Evolutionary conservation across 768 basidiomycete genomes (phyloP), one percentile per base, ranked within the genome.

Genomic region (Epithele typhae): DNA sequence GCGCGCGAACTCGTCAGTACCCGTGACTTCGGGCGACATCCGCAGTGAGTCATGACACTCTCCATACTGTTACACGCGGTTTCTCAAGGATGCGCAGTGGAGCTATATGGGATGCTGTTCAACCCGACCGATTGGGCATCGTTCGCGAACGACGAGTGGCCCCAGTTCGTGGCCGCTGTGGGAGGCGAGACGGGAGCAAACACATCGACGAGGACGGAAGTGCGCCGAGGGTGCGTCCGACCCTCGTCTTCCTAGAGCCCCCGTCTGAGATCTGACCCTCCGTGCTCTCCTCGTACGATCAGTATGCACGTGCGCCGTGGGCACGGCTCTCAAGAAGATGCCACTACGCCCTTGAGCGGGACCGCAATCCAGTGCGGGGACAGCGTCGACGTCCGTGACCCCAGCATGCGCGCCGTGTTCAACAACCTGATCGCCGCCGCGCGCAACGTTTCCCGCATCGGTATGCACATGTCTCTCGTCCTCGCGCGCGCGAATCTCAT

Each of bases 81-180:
- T 10, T 7, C n/a, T 37, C 19, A 17, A 14, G 12, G 44, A 37
- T 11, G 21, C 38, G 14, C 10, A n/a, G n/a, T n/a, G n/a, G n/a
- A n/a, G n/a, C 24, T 51, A 5, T 15, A 5, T 15, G 30, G n/a
- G 3, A 35, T 27, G 21, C 11, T 48, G 22, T 40, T n/a, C 24
- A 2, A 2, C 5, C 51, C 46, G 4, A 18, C 14, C 7, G 21
- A 27, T 9, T 48, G 42, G 46, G 41, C 51, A 7, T 25, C 18
- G 11, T 42, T 52, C 34, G 34, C 42, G 38, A 48, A 48, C 39
- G 19, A 40, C 10, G 23, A 38, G 10, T 52, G 33, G 17, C 51
- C 27, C 27, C 27, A 7, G 8, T 30, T 14, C 8, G 27, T 7
- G 7, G 8, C 27, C 27, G 27, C 27, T 30, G 14, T 30, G 27